Percentiles rank a stretch among this genome's conserved stretches.
Conservation (phyloP, 208 protist genomes). For the Trypanosoma melophagium region DNA sequence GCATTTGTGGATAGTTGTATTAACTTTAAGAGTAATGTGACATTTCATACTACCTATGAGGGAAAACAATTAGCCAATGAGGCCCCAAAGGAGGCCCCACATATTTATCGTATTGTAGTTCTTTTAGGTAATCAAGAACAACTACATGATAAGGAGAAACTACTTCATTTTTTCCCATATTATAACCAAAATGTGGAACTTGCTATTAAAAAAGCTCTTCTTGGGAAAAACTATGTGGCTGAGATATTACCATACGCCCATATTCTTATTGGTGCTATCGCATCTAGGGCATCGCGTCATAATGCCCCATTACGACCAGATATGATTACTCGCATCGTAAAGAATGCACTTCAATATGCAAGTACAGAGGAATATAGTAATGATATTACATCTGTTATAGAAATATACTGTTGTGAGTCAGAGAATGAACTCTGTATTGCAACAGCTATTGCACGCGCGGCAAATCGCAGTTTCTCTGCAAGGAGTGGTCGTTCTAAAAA, state of each 20-base stretch:
- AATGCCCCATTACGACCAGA: slow-evolving; percentile 76
- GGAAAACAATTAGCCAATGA: slow-evolving; percentile 27
- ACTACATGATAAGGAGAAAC: slow-evolving; percentile 23
- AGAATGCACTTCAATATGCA: slow-evolving; percentile 36
- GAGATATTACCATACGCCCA: slow-evolving; percentile 23
- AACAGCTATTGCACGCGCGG: slow-evolving; percentile 52
- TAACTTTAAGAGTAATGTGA: slow-evolving; percentile 49
- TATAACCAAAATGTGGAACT: slow-evolving; percentile 22
- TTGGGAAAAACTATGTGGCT: slow-evolving; percentile 26
- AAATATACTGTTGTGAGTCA: slow-evolving; percentile 56
- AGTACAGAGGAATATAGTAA: slow-evolving; percentile 3
- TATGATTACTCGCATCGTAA: slow-evolving; percentile 45
- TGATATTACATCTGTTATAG: slow-evolving; percentile 19
- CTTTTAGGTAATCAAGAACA: slow-evolving; percentile 48
- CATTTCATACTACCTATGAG: slow-evolving; percentile 41
- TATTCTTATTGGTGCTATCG: slow-evolving; percentile 50
- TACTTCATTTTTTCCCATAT: slow-evolving; percentile 25
- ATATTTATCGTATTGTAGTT: slow-evolving; percentile 37
- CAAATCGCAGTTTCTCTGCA: slow-evolving; percentile 62
- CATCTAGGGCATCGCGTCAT: slow-evolving; percentile 62
- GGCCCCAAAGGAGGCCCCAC: slow-evolving; percentile 1
- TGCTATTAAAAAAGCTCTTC: slow-evolving; percentile 18
- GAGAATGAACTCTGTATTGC: slow-evolving; percentile 42
- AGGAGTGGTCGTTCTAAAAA: slow-evolving; percentile 49
- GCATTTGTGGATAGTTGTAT: slow-evolving; percentile 67